Base-by-base conservation (phyloP, 257 asterid species). In the Oldenlandia corymbosa region DNA sequence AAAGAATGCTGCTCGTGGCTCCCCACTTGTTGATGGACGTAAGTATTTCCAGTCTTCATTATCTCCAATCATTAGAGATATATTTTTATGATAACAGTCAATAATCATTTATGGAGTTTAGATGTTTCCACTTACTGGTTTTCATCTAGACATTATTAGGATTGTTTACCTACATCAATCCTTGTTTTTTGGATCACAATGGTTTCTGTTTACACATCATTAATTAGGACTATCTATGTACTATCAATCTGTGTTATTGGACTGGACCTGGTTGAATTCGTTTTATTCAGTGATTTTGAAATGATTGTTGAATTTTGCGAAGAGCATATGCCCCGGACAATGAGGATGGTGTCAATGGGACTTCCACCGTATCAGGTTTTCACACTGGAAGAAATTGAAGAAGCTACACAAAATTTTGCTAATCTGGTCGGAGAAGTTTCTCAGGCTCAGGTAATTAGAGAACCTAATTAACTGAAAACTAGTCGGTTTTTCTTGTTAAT, bases 371-470 rank as follows among this genome's bases (percentile, higher is more conserved):
- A 90, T 72, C 75, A 81, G n/a, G 88, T 93, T 67, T 93, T 85
- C 84, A 77, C 97, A 5, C 67, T 88, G 24, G 99, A 93, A 73
- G 99, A 93, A 76, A 81, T 93, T 67, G 95, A 90, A 69, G 99
- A 88, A 1, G 99, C 96, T 9, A 93, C 99, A 20, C 79, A 81
- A 60, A 83, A 80, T 73, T 93, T 93, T 42, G 75, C 90, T 61
- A 90, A 93, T 80, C 84, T 90, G 16, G 92, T 93, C 28, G 84
- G 77, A 37, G 97, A 85, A 74, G 95, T 91, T 48, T 78, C 94
- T n/a, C 92, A 87, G 73, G 85, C 81, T 32, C 96, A 88, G 96
- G 97, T 90, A 86, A 31, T 56, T 56, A 16, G 60, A 64, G 18
- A 53, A 20, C 45, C 31, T n/a, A 12, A 20, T 9, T 64, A 21